Conservation (phyloP, 176 grass and related monocot species). For the Bolboschoenus planiculmis region DNA sequence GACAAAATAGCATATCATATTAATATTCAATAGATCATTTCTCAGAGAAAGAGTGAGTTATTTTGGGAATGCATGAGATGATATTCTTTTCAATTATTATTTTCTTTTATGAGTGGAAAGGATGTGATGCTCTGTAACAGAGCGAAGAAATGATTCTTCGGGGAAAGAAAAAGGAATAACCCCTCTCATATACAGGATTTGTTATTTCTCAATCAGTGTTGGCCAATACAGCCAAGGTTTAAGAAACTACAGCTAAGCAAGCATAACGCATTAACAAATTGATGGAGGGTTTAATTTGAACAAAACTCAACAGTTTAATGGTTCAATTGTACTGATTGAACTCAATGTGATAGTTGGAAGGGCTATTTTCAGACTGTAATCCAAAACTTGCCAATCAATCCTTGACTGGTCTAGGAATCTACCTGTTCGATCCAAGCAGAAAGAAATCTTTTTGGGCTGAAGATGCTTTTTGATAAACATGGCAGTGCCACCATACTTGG, state of each 20-base stretch:
- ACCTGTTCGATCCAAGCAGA: conserved; percentile 80
- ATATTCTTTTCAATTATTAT: not conserved
- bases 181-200: not conserved
- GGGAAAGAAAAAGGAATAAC: not conserved
- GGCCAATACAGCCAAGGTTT: not conserved
- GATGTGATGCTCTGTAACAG: not conserved
- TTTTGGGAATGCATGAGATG: not conserved
- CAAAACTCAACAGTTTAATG: not conserved
- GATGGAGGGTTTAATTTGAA: not conserved
- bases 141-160: not conserved
- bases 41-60: not conserved
- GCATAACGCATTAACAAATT: not conserved
- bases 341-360: not conserved
- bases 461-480: conserved; percentile 83
- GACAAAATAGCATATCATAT: not conserved
- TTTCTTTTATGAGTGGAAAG: not conserved
- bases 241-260: not conserved
- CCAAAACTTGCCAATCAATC: not conserved
- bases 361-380: not conserved
- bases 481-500: conserved; percentile 76
- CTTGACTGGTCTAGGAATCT: not conserved
- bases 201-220: not conserved
- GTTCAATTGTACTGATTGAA: not conserved
- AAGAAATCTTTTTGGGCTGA: conserved; percentile 77
- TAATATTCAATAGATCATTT: not conserved